Evolutionary conservation across 2,329 filamentous ascomycete species (phyloP).

Genomic region (Trichocomaceae sp.): DNA sequence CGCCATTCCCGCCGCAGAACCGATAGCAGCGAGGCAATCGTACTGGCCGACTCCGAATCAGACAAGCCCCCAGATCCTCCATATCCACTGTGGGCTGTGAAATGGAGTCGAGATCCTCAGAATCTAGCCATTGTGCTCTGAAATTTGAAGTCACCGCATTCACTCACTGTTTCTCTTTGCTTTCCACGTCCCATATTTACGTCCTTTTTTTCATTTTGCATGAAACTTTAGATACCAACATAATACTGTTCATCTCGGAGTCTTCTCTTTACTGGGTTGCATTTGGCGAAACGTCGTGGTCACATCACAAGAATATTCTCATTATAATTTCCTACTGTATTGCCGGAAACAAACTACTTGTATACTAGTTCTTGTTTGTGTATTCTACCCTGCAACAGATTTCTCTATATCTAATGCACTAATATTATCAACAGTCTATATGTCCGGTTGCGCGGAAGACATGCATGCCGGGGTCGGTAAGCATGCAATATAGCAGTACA

Average conservation of each 20-base stretch:
- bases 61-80: constrained; percentile 49
- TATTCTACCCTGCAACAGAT: neutral
- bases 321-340: neutral
- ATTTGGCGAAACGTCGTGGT: neutral
- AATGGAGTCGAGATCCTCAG: constrained; percentile 37
- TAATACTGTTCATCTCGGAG: neutral
- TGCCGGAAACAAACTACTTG: neutral
- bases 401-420: neutral
- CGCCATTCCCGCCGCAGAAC: constrained; percentile 37
- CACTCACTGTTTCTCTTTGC: neutral
- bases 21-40: constrained; percentile 42
- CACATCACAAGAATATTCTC: neutral
- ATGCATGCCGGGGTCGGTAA: neutral
- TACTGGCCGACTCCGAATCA: constrained; percentile 35
- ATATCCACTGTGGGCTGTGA: constrained; percentile 37
- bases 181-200: neutral
- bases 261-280: neutral
- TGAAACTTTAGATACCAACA: neutral
- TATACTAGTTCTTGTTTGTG: neutral
- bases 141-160: constrained; percentile 9
- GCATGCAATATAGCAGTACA: neutral
- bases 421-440: neutral
- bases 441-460: neutral
- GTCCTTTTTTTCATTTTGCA: constrained; percentile 11
- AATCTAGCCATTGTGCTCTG: constrained; percentile 33